These are phyloP conservation scores for Zychaea mexicana DNA, from an alignment of 371 early-diverging fungal species.

Conservation along the genomic window DNA sequence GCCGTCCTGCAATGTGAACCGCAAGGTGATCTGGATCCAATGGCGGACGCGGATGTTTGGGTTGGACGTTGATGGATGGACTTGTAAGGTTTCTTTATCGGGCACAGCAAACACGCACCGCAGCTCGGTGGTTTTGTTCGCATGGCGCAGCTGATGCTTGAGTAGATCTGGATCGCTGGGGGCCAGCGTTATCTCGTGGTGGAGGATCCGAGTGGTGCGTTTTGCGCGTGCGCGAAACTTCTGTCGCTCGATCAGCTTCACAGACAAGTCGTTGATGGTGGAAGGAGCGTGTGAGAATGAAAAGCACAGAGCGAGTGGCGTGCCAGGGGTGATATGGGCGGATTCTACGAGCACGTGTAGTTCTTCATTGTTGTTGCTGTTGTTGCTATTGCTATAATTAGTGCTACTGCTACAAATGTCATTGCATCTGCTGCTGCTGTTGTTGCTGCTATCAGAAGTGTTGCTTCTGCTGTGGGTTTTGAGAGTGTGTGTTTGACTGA, in stretches of 20 bases:
- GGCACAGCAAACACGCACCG: conserved; percentile 32
- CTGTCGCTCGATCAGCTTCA: conserved; percentile 40
- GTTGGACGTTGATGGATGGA: conserved; percentile 37
- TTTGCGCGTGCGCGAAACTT: conserved; percentile 39
- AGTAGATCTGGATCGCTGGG: conserved; percentile 6
- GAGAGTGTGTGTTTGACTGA: conserved; percentile 34
- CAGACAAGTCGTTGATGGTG: conserved; percentile 26
- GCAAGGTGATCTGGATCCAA: conserved; percentile 38
- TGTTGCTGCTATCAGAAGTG: neutral
- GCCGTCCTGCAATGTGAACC: conserved; percentile 22
- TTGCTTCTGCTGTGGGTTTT: neutral
- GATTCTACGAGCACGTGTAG: conserved; percentile 30
- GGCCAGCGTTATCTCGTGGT: conserved; percentile 37
- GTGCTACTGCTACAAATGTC: too few species aligned
- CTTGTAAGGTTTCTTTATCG: conserved; percentile 30
- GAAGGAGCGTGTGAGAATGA: conserved; percentile 12
- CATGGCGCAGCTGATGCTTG: neutral
- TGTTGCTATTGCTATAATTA: neutral
- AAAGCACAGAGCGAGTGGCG: conserved; percentile 26
- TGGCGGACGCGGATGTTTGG: conserved; percentile 42
- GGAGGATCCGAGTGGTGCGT: conserved; percentile 37
- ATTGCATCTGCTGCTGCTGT: too few species aligned
- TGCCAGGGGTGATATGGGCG: conserved; percentile 34
- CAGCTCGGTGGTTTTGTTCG: too few species aligned
- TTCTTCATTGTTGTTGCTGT: conserved; percentile 12